phyloP scores from a whole-genome alignment of 495 filamentous ascomycete genomes.

The Neurospora sp. region DNA sequence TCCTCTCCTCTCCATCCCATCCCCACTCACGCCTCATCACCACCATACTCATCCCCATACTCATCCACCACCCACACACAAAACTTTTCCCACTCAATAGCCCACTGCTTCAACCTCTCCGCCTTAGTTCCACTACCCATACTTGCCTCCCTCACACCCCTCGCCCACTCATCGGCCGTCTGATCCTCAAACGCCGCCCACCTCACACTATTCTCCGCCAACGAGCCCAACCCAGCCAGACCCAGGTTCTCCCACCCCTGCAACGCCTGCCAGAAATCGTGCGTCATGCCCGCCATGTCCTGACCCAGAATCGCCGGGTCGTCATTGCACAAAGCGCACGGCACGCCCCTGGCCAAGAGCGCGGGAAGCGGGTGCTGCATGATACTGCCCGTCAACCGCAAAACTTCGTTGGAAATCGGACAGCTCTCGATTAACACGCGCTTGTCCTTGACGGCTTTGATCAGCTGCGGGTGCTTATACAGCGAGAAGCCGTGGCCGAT shows the following conservation, averaged over 20 bases:
- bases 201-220: constrained; percentile 85
- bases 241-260: constrained; percentile 82
- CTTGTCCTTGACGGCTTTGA: constrained; percentile 78
- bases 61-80: constrained; percentile 83
- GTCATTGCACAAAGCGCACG: constrained; percentile 71
- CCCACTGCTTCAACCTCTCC: constrained; percentile 65
- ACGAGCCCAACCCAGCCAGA: constrained; percentile 65
- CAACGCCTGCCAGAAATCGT: constrained; percentile 88
- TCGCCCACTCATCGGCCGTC: constrained; percentile 50
- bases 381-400: constrained; percentile 62
- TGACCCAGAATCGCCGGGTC: constrained; percentile 77
- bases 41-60: constrained; percentile 48
- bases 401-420: constrained; percentile 69
- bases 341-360: constrained; percentile 73
- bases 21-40: not conserved
- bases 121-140: constrained; percentile 66
- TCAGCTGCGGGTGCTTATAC: constrained; percentile 83
- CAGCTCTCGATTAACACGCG: constrained; percentile 81
- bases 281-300: constrained; percentile 59
- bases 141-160: constrained; percentile 59
- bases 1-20: not conserved
- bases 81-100: constrained; percentile 74
- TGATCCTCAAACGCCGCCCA: constrained; percentile 87
- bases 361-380: constrained; percentile 74
- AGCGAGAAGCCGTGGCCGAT: constrained; percentile 85